Conservation (phyloP, 192 early-diverging fungal genomes). For the Allomyces macrogynus region DNA sequence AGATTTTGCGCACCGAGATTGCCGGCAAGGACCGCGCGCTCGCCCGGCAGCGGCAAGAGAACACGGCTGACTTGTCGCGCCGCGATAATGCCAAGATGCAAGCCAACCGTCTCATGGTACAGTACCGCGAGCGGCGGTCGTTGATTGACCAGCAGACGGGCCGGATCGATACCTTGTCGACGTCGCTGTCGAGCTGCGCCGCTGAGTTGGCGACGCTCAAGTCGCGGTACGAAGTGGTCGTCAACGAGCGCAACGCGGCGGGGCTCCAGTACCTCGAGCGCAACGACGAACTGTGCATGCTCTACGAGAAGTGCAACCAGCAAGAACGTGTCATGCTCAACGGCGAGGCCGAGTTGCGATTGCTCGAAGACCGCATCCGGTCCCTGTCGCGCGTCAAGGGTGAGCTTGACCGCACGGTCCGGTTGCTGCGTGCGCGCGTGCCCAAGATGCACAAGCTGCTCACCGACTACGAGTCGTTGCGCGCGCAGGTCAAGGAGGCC, state of each 20-base stretch:
- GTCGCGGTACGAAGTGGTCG: slow-evolving; percentile 21
- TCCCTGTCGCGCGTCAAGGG: neutral
- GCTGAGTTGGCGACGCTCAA: slow-evolving; percentile 24
- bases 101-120: slow-evolving; percentile 28
- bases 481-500: neutral
- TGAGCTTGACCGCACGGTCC: neutral
- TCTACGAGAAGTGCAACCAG: slow-evolving; percentile 32
- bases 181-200: slow-evolving; percentile 28
- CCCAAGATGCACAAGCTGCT: neutral
- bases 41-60: slow-evolving; percentile 26
- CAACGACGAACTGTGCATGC: slow-evolving; percentile 38
- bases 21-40: slow-evolving; percentile 32
- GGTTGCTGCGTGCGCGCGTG: neutral
- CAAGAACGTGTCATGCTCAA: slow-evolving; percentile 16
- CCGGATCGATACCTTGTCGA: slow-evolving; percentile 32
- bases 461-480: neutral
- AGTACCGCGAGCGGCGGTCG: slow-evolving; percentile 28
- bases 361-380: neutral
- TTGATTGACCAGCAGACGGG: slow-evolving; percentile 30
- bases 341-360: slow-evolving; percentile 11
- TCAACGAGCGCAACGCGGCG: slow-evolving; percentile 26
- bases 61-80: slow-evolving; percentile 27
- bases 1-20: slow-evolving; percentile 38
- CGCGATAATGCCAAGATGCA: slow-evolving; percentile 36
- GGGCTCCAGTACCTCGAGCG: slow-evolving; percentile 34